phyloP scores from a whole-genome alignment of 2,329 filamentous ascomycete genomes.

The Ploettnerulaceae sp. region DNA sequence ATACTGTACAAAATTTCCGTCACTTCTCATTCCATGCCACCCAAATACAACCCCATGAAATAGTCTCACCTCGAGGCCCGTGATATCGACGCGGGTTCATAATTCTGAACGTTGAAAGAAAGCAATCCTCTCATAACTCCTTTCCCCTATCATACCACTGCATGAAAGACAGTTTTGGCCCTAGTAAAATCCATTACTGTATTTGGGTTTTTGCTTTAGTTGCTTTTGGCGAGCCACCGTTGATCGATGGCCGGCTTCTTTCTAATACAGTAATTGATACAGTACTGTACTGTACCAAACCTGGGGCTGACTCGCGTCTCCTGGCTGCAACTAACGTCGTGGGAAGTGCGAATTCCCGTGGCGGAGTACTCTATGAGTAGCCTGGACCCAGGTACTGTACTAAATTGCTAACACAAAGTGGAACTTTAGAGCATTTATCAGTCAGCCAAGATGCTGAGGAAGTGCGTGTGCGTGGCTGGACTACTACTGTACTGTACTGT shows the following conservation, averaged over 20 bases:
- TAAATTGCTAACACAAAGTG: too few species aligned
- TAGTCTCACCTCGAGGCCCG: not conserved
- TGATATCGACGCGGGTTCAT: slow-evolving; percentile 3
- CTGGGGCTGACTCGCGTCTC: slow-evolving; percentile 14
- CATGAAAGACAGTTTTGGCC: not conserved
- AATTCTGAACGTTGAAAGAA: slow-evolving; percentile 8
- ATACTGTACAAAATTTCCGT: too few species aligned
- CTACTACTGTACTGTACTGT: too few species aligned
- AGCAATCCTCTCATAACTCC: too few species aligned
- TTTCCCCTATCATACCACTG: too few species aligned
- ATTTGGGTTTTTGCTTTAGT: slow-evolving; percentile 7
- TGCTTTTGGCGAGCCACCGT: slow-evolving; percentile 13
- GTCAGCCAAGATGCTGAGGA: not conserved
- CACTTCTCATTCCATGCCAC: too few species aligned
- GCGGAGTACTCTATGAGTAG: too few species aligned
- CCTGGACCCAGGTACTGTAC: too few species aligned
- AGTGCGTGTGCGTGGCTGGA: too few species aligned
- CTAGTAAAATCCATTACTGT: not conserved
- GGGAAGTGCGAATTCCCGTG: slow-evolving; percentile 16
- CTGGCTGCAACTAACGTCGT: not conserved
- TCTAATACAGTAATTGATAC: too few species aligned
- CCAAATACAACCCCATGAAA: slow-evolving; percentile 8
- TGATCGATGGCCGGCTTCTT: slow-evolving; percentile 4
- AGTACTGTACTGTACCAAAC: too few species aligned
- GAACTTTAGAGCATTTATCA: not conserved